Evolutionary conservation across 768 basidiomycete species (phyloP).

Genomic region (Phylloporus sp.): DNA sequence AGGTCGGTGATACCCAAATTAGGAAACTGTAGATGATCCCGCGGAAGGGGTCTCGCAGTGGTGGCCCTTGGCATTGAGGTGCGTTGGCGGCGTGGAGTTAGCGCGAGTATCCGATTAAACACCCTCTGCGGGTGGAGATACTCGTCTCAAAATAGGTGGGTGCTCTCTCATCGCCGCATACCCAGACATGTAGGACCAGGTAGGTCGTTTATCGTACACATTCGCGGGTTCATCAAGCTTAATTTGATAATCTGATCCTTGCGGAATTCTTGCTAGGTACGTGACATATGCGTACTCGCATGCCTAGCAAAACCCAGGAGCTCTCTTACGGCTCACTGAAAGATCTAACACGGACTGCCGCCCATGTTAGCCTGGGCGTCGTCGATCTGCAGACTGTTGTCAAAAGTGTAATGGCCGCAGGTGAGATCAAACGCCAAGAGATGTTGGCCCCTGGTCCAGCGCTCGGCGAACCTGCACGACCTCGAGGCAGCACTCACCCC

Average conservation of each 20-base stretch:
- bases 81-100: background rate
- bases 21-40: too few relatives aligned
- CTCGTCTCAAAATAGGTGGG: too few relatives aligned
- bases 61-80: background rate
- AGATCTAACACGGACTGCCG: too few relatives aligned
- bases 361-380: constrained; percentile 51
- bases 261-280: too few relatives aligned
- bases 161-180: too few relatives aligned
- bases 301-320: too few relatives aligned
- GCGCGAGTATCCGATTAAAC: background rate
- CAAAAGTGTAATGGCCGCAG: constrained; percentile 59
- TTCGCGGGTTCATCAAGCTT: background rate
- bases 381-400: constrained; percentile 64
- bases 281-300: too few relatives aligned
- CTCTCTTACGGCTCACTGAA: too few relatives aligned
- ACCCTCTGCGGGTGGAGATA: background rate
- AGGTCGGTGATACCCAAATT: background rate
- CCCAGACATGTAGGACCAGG: too few relatives aligned
- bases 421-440: constrained; percentile 64
- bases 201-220: too few relatives aligned
- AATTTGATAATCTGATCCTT: background rate
- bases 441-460: constrained; percentile 60
- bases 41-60: too few relatives aligned
- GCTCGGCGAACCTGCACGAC: constrained; percentile 81
- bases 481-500: constrained; percentile 59